These are phyloP conservation scores for Sistotremastrum suecicum DNA, from an alignment of 768 basidiomycete genomes.

Conservation along the genomic window DNA sequence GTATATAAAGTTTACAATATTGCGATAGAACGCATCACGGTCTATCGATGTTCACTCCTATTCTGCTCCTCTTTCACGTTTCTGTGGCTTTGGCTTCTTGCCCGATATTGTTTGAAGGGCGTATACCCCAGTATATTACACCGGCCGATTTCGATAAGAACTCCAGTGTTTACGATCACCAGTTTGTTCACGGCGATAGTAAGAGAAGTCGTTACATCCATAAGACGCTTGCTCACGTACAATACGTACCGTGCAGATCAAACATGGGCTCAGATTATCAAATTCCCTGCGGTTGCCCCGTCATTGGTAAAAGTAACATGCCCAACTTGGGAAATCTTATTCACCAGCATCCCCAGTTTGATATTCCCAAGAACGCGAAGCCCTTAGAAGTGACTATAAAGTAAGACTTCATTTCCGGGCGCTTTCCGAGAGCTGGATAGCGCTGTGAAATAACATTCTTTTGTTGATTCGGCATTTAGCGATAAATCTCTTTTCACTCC, in stretches of 20 bases:
- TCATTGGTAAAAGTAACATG: constrained; percentile 5
- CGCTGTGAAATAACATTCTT: not conserved
- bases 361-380: constrained; percentile 6
- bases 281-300: constrained; percentile 6
- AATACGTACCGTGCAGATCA: constrained; percentile 4
- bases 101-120: constrained; percentile 9
- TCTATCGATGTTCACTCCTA: constrained; percentile 1
- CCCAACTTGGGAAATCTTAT: not conserved
- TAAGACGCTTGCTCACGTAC: not conserved
- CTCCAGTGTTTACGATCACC: constrained; percentile 9
- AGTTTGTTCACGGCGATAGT: constrained; percentile 11
- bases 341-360: constrained; percentile 5
- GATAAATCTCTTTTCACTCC: constrained; percentile 8
- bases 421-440: constrained; percentile 9
- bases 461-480: not conserved
- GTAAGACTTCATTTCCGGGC: constrained; percentile 16
- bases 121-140: constrained; percentile 2
- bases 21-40: too few relatives aligned
- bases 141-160: constrained; percentile 12
- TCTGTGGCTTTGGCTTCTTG: constrained; percentile 2
- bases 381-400: constrained; percentile 9
- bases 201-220: not conserved
- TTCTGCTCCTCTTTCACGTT: constrained; percentile 2
- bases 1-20: too few relatives aligned
- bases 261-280: constrained; percentile 11